A percentile compares a stretch with the other conserved stretches of the same genome.
Conservation (phyloP, 2,329 filamentous ascomycete species). For the Scedosporium boydii region DNA sequence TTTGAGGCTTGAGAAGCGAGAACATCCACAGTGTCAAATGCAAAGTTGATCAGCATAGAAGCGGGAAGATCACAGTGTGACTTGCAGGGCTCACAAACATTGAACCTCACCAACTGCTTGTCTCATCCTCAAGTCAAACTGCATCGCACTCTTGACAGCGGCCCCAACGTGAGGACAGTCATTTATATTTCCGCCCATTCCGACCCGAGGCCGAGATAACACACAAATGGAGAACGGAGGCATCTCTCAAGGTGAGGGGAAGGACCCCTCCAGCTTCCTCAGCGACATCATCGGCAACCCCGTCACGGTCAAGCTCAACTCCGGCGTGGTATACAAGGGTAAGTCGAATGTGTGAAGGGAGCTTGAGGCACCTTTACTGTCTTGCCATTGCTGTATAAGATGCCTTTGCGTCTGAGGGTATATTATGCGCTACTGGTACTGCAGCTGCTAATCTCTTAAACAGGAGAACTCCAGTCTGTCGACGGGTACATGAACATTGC, state of each 20-base stretch:
- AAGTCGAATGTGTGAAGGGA: constrained; percentile 12
- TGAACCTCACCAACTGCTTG: background rate
- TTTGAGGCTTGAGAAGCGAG: background rate
- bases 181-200: too few species aligned
- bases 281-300: constrained; percentile 89
- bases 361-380: background rate
- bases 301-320: constrained; percentile 96
- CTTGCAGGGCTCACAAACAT: background rate
- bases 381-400: background rate
- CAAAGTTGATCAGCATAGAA: background rate
- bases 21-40: background rate
- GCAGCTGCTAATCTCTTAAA: constrained; percentile 9
- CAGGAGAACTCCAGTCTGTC: constrained; percentile 90
- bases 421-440: background rate
- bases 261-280: constrained; percentile 88
- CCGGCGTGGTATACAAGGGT: constrained; percentile 98
- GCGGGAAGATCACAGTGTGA: background rate
- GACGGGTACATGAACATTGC: constrained; percentile 99
- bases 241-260: constrained; percentile 57
- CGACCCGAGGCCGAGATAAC: background rate
- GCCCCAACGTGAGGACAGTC: background rate
- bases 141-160: background rate
- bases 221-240: constrained; percentile 64
- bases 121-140: background rate
- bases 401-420: background rate